Conservation (phyloP, 192 early-diverging fungal species). For the Coemansia sp. region DNA sequence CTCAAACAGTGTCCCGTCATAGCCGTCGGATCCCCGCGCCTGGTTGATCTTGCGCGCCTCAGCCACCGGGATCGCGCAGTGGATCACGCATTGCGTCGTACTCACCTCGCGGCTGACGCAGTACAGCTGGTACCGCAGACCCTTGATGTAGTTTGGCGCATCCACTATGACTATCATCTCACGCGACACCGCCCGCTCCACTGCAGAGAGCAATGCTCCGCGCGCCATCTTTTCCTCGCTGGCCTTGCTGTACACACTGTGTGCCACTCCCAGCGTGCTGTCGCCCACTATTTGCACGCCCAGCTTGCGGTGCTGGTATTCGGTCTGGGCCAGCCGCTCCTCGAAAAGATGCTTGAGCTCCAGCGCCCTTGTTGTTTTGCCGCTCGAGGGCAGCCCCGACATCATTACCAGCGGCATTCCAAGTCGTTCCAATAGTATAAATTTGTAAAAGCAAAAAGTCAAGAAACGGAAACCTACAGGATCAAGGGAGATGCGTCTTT, state of each 20-base stretch:
- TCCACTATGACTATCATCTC: conserved; percentile 92
- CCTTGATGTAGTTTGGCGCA: conserved; percentile 98
- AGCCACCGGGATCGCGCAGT: conserved; percentile 62
- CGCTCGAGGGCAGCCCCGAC: conserved; percentile 84
- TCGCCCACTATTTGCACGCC: conserved; percentile 75
- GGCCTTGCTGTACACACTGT: conserved; percentile 60
- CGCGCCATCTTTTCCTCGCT: conserved; percentile 89
- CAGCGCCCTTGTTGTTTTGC: conserved; percentile 81
- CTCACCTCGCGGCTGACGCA: conserved; percentile 81
- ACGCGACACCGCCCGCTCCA: conserved; percentile 79
- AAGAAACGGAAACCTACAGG: neutral
- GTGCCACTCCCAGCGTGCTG: conserved; percentile 63
- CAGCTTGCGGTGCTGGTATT: conserved; percentile 57
- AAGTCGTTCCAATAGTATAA: no score
- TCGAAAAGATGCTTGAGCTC: conserved; percentile 66
- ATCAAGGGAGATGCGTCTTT: neutral
- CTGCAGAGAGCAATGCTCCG: conserved; percentile 80
- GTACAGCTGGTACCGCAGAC: conserved; percentile 95
- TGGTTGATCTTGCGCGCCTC: conserved; percentile 60
- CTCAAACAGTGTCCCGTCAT: conserved; percentile 59
- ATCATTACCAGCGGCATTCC: conserved; percentile 95
- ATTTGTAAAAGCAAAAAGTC: conserved; percentile 4
- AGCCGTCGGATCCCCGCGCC: conserved; percentile 43
- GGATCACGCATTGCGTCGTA: conserved; percentile 85
- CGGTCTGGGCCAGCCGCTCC: conserved; percentile 40